A percentile compares a stretch with the other conserved stretches of the same genome.
Conservation (phyloP, 371 early-diverging fungal genomes). For the Synchytrium microbalum region DNA sequence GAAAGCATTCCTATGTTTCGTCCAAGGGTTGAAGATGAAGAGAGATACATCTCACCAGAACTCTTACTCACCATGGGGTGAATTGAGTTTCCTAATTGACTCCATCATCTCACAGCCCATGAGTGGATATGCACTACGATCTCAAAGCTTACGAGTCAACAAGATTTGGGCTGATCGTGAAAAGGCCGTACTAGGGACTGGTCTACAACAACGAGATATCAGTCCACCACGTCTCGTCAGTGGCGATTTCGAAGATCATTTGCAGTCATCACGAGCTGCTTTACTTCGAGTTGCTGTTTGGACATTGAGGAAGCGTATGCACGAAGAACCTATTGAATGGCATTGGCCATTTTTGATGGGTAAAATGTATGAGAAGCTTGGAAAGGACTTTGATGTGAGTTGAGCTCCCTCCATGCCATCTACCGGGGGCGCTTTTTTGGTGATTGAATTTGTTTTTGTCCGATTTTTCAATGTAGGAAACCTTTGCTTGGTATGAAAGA, state of each 20-base stretch:
- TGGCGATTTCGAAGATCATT: slow-evolving; percentile 36
- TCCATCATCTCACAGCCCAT: slow-evolving; percentile 61
- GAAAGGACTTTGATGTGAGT: slow-evolving; percentile 25
- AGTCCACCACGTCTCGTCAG: slow-evolving; percentile 22
- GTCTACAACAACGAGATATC: slow-evolving; percentile 16
- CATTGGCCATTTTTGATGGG: slow-evolving; percentile 43
- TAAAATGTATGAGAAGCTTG: slow-evolving; percentile 51
- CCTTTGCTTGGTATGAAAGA: slow-evolving; percentile 36
- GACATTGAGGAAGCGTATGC: slow-evolving; percentile 2
- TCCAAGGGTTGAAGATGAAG: not conserved
- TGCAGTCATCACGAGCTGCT: slow-evolving; percentile 19
- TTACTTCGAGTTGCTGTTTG: slow-evolving; percentile 22
- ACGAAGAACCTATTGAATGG: not conserved
- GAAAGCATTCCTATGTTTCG: slow-evolving; percentile 52
- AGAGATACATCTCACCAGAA: slow-evolving; percentile 3
- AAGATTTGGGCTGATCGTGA: slow-evolving; percentile 7
- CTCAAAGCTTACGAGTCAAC: not conserved
- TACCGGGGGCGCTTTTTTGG: slow-evolving; percentile 1
- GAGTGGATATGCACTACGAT: slow-evolving; percentile 46
- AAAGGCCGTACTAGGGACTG: slow-evolving; percentile 8
- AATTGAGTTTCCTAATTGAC: slow-evolving; percentile 56
- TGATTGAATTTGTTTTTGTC: too few species aligned
- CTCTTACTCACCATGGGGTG: slow-evolving; percentile 37
- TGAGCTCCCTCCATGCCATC: not conserved
- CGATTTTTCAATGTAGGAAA: slow-evolving; percentile 19